Conservation (phyloP, 306 rosid species). For the Pachyrhizus erosus region DNA sequence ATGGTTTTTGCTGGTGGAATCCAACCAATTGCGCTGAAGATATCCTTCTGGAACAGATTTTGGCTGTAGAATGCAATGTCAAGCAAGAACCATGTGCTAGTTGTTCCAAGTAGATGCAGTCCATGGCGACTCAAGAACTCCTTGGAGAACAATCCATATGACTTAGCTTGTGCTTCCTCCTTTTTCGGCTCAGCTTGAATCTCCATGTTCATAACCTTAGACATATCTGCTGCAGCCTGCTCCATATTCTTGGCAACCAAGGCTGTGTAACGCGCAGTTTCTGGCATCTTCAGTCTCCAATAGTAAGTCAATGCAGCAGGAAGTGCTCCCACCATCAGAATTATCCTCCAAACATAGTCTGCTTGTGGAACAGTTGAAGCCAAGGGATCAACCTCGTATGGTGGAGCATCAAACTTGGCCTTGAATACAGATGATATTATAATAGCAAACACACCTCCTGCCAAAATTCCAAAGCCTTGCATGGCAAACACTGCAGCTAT, state of each 20-base stretch:
- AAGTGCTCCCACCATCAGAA: slow-evolving; percentile 74
- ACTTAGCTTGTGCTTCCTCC: background rate
- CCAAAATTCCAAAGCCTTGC: slow-evolving; percentile 85
- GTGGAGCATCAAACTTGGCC: slow-evolving; percentile 49
- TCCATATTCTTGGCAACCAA: slow-evolving; percentile 68
- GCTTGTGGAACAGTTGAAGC: slow-evolving; percentile 70
- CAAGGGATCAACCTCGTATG: slow-evolving; percentile 51
- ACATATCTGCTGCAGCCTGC: slow-evolving; percentile 72
- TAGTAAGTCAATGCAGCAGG: slow-evolving; percentile 75
- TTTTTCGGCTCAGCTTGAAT: slow-evolving; percentile 45
- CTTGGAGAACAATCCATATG: slow-evolving; percentile 61
- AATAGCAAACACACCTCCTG: slow-evolving; percentile 70
- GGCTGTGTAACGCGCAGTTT: slow-evolving; percentile 81
- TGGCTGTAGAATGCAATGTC: slow-evolving; percentile 79
- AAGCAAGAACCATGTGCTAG: slow-evolving; percentile 77
- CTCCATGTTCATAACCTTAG: slow-evolving; percentile 68
- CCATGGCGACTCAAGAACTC: slow-evolving; percentile 69
- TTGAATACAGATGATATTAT: slow-evolving; percentile 51
- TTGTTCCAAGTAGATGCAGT: slow-evolving; percentile 70
- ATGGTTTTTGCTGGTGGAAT: slow-evolving; percentile 66
- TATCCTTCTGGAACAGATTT: slow-evolving; percentile 80
- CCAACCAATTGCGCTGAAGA: slow-evolving; percentile 80
- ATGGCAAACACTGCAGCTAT: slow-evolving; percentile 84
- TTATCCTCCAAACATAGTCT: slow-evolving; percentile 72
- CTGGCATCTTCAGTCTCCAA: slow-evolving; percentile 79